These are phyloP conservation scores for Alternaria alternata DNA, from an alignment of 2,329 filamentous ascomycete species.

Conservation along the genomic window DNA sequence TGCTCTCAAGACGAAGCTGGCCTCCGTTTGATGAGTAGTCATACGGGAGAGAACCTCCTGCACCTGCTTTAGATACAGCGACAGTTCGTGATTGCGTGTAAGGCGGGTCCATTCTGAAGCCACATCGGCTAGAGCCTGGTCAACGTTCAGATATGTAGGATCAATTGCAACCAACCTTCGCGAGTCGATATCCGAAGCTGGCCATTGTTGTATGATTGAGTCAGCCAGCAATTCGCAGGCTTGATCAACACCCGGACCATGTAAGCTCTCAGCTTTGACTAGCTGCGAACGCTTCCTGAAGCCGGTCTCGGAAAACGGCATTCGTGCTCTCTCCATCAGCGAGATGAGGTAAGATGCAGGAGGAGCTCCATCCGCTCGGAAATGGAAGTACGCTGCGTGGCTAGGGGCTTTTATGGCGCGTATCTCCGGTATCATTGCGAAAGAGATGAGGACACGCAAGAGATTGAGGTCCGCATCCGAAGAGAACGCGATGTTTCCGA, in stretches of 20 bases:
- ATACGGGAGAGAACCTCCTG: constrained; percentile 46
- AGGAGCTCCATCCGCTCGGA: constrained; percentile 48
- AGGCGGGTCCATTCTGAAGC: constrained; percentile 59
- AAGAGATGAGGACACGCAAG: constrained; percentile 57
- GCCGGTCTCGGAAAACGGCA: constrained; percentile 42
- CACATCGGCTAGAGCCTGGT: constrained; percentile 52
- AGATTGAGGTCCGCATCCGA: constrained; percentile 50
- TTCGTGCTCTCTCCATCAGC: constrained; percentile 31
- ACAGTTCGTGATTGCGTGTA: constrained; percentile 59
- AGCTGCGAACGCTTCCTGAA: constrained; percentile 39
- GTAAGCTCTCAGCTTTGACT: constrained; percentile 32
- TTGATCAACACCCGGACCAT: constrained; percentile 22
- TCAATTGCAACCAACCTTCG: constrained; percentile 38
- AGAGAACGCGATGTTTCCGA: constrained; percentile 57
- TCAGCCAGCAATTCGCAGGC: constrained; percentile 53
- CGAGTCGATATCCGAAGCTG: constrained; percentile 49
- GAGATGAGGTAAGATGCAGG: constrained; percentile 9
- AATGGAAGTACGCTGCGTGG: constrained; percentile 43
- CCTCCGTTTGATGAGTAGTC: not conserved
- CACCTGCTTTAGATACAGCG: constrained; percentile 54
- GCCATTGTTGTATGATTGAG: constrained; percentile 50
- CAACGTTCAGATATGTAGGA: constrained; percentile 44
- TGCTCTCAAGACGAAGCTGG: not conserved
- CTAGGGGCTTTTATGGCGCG: constrained; percentile 50
- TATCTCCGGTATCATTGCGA: constrained; percentile 53